Evolutionary conservation across 1,139 yeast genomes (phyloP).

Genomic region (Yamadazyma dushanensis): DNA sequence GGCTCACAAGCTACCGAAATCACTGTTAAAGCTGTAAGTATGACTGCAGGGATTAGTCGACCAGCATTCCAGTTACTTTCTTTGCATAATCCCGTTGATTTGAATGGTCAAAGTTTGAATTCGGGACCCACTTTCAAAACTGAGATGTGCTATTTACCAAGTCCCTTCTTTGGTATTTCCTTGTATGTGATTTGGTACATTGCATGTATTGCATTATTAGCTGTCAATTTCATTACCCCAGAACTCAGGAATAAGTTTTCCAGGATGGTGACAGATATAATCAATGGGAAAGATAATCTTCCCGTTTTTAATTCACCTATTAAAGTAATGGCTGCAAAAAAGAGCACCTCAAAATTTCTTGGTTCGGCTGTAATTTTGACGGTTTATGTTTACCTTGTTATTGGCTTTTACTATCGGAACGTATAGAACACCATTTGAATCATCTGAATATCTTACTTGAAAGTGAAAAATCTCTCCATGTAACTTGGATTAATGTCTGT

Average conservation of each 20-base stretch:
- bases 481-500: constrained; percentile 64
- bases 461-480: constrained; percentile 48
- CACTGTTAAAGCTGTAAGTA: constrained; percentile 84
- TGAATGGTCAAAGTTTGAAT: constrained; percentile 6
- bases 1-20: constrained; percentile 60
- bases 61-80: constrained; percentile 89
- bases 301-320: constrained; percentile 1
- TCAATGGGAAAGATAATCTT: not conserved
- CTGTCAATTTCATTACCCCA: constrained; percentile 12
- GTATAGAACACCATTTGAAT: not conserved
- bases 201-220: constrained; percentile 8
- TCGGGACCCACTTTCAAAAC: constrained; percentile 35
- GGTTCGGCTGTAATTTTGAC: not conserved
- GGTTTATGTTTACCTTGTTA: constrained; percentile 4
- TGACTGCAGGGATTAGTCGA: constrained; percentile 83
- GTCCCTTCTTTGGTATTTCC: constrained; percentile 45
- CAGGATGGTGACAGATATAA: not conserved
- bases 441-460: constrained; percentile 26
- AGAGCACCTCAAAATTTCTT: not conserved
- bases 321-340: not conserved
- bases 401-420: constrained; percentile 5
- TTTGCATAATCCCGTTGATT: constrained; percentile 49
- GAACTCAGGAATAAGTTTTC: constrained; percentile 2
- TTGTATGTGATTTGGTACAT: constrained; percentile 14
- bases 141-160: constrained; percentile 68